Evolutionary conservation across 768 basidiomycete species (phyloP).

Genomic region (Amanita exitialis): DNA sequence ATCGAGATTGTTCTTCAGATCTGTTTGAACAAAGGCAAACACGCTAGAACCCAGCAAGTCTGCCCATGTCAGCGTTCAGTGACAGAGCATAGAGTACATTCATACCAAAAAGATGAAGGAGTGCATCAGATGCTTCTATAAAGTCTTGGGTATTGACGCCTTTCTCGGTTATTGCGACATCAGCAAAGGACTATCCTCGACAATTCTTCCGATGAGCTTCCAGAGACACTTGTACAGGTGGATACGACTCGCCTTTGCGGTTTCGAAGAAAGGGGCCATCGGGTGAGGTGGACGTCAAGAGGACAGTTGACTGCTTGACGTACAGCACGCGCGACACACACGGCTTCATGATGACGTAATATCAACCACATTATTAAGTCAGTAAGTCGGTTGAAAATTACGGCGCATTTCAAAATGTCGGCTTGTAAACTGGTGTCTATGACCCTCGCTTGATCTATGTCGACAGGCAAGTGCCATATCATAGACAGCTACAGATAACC

Average conservation of each 20-base stretch:
- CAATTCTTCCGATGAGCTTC: conserved; percentile 17
- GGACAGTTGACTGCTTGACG: neutral
- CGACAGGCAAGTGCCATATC: no score
- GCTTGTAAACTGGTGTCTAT: no score
- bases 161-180: conserved; percentile 63
- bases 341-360: no score
- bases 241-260: neutral
- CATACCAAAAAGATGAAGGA: conserved; percentile 67
- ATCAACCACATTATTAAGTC: no score
- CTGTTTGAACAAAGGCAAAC: conserved; percentile 66
- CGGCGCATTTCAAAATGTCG: no score
- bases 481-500: no score
- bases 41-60: conserved; percentile 61
- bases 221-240: neutral
- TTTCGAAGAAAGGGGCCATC: conserved; percentile 1
- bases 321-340: no score
- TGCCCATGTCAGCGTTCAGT: conserved; percentile 17
- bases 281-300: neutral
- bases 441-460: no score
- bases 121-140: conserved; percentile 85
- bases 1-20: conserved; percentile 39
- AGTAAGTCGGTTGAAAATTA: no score
- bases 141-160: conserved; percentile 79
- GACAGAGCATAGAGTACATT: conserved; percentile 5
- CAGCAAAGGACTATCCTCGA: conserved; percentile 56